Conservation (phyloP, 2,329 filamentous ascomycete genomes). For the Ascochyta rabiei region DNA sequence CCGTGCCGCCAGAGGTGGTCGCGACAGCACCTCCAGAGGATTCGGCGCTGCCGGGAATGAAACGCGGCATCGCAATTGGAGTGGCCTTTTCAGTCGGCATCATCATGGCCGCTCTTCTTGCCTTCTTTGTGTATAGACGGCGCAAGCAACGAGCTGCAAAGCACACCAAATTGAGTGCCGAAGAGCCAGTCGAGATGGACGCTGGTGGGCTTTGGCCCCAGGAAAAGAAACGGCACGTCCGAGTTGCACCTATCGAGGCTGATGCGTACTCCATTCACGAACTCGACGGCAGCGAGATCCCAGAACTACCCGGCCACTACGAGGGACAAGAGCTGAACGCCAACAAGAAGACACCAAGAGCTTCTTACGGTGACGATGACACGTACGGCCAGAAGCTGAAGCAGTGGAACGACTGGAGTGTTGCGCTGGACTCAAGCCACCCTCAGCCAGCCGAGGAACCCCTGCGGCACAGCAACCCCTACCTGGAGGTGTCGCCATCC, state of each 20-base stretch:
- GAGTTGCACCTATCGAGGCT: slow-evolving; percentile 25
- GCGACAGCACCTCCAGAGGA: background rate
- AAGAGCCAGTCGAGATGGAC: slow-evolving; percentile 15
- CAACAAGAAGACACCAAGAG: slow-evolving; percentile 5
- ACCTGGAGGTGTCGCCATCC: slow-evolving; percentile 4
- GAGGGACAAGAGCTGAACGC: slow-evolving; percentile 26
- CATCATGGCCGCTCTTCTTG: slow-evolving; percentile 30
- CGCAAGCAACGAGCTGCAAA: slow-evolving; percentile 21
- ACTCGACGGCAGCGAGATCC: slow-evolving; percentile 26
- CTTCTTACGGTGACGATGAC: slow-evolving; percentile 18
- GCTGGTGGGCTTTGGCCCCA: slow-evolving; percentile 10
- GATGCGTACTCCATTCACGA: slow-evolving; percentile 31
- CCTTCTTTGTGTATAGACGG: slow-evolving; percentile 29
- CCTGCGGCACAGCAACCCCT: background rate
- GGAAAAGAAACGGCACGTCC: slow-evolving; percentile 20
- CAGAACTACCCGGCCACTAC: slow-evolving; percentile 27
- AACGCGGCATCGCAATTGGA: slow-evolving; percentile 38
- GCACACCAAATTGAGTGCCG: slow-evolving; percentile 1
- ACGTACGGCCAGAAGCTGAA: slow-evolving; percentile 10
- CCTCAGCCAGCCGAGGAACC: background rate
- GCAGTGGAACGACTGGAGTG: slow-evolving; percentile 19
- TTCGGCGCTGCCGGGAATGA: slow-evolving; percentile 35
- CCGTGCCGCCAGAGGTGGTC: background rate
- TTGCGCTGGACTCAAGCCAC: slow-evolving; percentile 9
- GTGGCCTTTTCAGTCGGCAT: slow-evolving; percentile 31